Evolutionary conservation across 2,329 filamentous ascomycete species (phyloP), one percentile per base, ranked within the genome.

Genomic region (Colletotrichum acutatum): DNA sequence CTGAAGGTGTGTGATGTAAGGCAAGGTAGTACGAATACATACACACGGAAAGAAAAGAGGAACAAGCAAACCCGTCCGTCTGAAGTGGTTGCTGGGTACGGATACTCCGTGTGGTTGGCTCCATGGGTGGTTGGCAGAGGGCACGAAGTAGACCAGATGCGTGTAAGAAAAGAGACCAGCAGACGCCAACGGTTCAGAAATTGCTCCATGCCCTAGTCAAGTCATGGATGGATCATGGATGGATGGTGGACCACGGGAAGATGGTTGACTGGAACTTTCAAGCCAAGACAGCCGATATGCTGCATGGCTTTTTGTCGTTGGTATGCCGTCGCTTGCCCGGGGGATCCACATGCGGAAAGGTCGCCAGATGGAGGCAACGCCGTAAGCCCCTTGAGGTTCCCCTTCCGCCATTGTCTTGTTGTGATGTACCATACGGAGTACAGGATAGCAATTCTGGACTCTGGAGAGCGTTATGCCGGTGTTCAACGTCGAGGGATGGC

Each of bases 301-400:
- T 34, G 46, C 46, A 63, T 53, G 46, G 42, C 32, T 63, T 53
- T 26, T 56, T 49, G 42, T 49, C 30, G 49, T 56, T 37, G 42
- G 52, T 58, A 62, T 57, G 52, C 60, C 60, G 59, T 49, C 49
- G 66, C 60, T 65, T 64, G 61, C 28, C 54, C 54, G 22, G 61
- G 61, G 30, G 30, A 34, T 64, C 61, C 46, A 54, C 46, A 64
- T 54, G 5, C 46, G 53, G 61, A 16, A 52, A 68, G 34, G n/a
- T 56, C 37, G 24, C 22, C 52, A 28, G 42, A 49, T 49, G 42
- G 42, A 49, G 42, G 42, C 7, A 49, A 49, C 19, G 54, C 54
- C 28, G 26, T n/a, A 37, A 8, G 24, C 24, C 11, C 12, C 52
- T 30, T 16, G 62, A 57, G 26, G n/a, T 28, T 26, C 7, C 9